Conservation (phyloP, 2,329 filamentous ascomycete species). For the Thielaviopsis punctulata region DNA sequence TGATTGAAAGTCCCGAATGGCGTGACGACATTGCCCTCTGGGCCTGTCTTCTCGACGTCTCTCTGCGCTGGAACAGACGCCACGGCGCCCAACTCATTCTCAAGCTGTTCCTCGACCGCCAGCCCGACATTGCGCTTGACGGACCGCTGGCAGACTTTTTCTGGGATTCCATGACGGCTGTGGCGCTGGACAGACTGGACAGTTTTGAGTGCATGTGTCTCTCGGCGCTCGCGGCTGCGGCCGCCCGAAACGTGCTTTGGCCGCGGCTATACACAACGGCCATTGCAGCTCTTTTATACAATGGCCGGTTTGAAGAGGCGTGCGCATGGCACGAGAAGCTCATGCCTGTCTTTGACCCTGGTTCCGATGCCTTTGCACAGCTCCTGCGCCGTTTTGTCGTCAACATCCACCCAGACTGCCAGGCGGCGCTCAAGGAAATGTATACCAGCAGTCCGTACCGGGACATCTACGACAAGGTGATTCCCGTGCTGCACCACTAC, state of each 20-base stretch:
- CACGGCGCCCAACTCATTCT: slow-evolving; percentile 4
- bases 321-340: slow-evolving; percentile 32
- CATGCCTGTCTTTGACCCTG: slow-evolving; percentile 25
- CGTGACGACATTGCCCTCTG: slow-evolving; percentile 8
- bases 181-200: slow-evolving; percentile 2
- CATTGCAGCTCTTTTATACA: slow-evolving; percentile 26
- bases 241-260: slow-evolving; percentile 21
- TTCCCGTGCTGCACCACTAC: slow-evolving; percentile 32
- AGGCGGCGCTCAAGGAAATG: slow-evolving; percentile 25
- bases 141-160: slow-evolving; percentile 8
- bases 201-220: background rate
- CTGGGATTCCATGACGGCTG: slow-evolving; percentile 8
- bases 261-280: slow-evolving; percentile 32
- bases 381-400: slow-evolving; percentile 25
- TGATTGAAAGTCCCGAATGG: slow-evolving; percentile 7
- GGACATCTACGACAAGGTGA: slow-evolving; percentile 31
- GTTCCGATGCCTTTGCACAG: slow-evolving; percentile 25
- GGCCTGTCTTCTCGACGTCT: slow-evolving; percentile 7
- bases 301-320: slow-evolving; percentile 22
- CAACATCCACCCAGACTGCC: slow-evolving; percentile 20
- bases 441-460: slow-evolving; percentile 28
- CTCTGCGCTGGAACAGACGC: slow-evolving; percentile 7
- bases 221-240: background rate
- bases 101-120: slow-evolving; percentile 2
- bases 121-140: slow-evolving; percentile 6